Conservation (phyloP, 2,329 filamentous ascomycete genomes). For the Penicillium freii region DNA sequence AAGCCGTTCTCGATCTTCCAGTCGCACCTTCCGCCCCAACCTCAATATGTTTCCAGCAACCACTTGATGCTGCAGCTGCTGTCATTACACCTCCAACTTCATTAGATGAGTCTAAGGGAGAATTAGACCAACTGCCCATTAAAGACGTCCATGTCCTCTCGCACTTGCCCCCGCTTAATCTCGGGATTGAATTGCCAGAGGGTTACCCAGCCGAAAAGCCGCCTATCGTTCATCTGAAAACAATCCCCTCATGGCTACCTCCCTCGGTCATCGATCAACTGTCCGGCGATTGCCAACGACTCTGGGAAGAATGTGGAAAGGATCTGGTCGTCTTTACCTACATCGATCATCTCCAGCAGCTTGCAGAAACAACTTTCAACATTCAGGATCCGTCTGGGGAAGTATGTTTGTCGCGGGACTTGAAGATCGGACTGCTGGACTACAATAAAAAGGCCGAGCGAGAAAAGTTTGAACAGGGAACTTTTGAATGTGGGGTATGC, state of each 20-base stretch:
- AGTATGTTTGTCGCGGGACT: constrained; percentile 48
- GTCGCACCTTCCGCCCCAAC: constrained; percentile 56
- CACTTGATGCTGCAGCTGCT: constrained; percentile 34
- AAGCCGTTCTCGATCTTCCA: constrained; percentile 55
- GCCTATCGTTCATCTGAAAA: constrained; percentile 51
- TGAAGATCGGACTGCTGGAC: constrained; percentile 71
- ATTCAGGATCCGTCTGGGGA: constrained; percentile 42
- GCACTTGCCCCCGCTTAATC: constrained; percentile 56
- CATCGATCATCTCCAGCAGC: constrained; percentile 60
- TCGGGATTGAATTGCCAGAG: constrained; percentile 54
- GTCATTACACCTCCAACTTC: constrained; percentile 46
- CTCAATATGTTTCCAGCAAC: constrained; percentile 44
- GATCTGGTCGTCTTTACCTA: constrained; percentile 59
- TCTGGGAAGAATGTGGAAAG: constrained; percentile 62
- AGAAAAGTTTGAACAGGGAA: constrained; percentile 75
- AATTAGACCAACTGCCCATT: constrained; percentile 18
- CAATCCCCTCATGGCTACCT: constrained; percentile 55
- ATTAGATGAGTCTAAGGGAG: constrained; percentile 33
- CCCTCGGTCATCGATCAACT: constrained; percentile 45
- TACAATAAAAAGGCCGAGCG: constrained; percentile 73
- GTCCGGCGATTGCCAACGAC: constrained; percentile 45
- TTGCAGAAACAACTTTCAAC: constrained; percentile 56
- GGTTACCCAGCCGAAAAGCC: constrained; percentile 56
- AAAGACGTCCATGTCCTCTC: constrained; percentile 49
- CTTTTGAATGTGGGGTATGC: constrained; percentile 85